Conservation (phyloP, 352 stramenopile species). For the Nannochloropsis limnetica region DNA sequence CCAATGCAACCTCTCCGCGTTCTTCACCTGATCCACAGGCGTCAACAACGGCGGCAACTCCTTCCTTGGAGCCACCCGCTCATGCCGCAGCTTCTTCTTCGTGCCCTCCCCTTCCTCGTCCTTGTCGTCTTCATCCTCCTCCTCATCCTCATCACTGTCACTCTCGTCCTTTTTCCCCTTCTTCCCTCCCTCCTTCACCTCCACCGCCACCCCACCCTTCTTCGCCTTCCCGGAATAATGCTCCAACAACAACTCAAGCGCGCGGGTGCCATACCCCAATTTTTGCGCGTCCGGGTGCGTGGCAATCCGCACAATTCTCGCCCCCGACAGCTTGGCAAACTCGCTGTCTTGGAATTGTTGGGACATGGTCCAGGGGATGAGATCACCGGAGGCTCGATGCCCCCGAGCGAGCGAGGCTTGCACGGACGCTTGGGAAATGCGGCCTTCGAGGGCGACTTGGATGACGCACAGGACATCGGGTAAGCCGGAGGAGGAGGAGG, state of each 20-base stretch:
- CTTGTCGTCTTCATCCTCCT: constrained; percentile 42
- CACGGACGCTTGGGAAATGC: constrained; percentile 90
- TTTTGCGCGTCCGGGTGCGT: constrained; percentile 83
- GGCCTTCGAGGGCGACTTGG: constrained; percentile 86
- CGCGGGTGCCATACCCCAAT: constrained; percentile 95
- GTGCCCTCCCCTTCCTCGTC: constrained; percentile 50
- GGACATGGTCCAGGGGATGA: constrained; percentile 98
- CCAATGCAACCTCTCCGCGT: constrained; percentile 90
- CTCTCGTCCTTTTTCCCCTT: constrained; percentile 50
- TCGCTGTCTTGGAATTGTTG: constrained; percentile 99
- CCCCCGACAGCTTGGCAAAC: constrained; percentile 89
- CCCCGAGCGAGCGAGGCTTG: constrained; percentile 83
- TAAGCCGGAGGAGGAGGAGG: constrained; percentile 64
- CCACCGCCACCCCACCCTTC: constrained; percentile 53
- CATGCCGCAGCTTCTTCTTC: constrained; percentile 58
- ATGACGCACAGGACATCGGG: constrained; percentile 97
- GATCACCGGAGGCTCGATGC: constrained; percentile 89
- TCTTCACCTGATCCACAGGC: constrained; percentile 78
- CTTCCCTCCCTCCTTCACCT: constrained; percentile 49
- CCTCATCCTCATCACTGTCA: constrained; percentile 47
- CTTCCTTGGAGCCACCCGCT: constrained; percentile 87
- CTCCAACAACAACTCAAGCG: constrained; percentile 84
- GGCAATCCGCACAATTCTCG: constrained; percentile 92
- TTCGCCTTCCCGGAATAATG: constrained; percentile 74
- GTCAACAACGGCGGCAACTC: constrained; percentile 90